Base-by-base conservation (phyloP, 352 stramenopile genomes). In the Thalassiosira mediterranea region DNA sequence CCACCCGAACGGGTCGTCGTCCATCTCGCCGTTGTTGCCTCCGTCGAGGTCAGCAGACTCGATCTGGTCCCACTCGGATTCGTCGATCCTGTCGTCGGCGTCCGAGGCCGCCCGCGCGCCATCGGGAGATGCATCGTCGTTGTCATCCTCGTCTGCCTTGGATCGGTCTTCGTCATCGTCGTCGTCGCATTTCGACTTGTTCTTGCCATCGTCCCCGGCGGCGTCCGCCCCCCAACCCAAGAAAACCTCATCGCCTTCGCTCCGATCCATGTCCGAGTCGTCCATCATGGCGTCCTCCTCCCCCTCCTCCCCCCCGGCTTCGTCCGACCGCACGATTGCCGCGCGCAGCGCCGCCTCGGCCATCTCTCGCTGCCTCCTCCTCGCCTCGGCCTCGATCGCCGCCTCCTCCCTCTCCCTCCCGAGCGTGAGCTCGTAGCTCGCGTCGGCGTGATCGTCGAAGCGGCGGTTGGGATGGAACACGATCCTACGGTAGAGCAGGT, bases 381-480 rank as follows among this genome's bases (percentile, higher is more conserved):
- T 46, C 46, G 74, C 71, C 61, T 77, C 75, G 40, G 78, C 71
- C 42, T 75, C 78, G n/a, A 51, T 26, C 26, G 77, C 56, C 1
- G 58, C 40, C 4, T 28, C 87, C 54, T 92, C 85, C 31, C 77
- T 54, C 29, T 93, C 88, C 25, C 76, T 83, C 15, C 79, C 84
- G 34, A 93, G 69, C n/a, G 76, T 81, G 0, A 86, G 58, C 38
- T 91, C 86, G 65, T 94, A 94, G 40, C 79, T 88, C 17, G 89
- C 83, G 37, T 80, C 51, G 3, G 60, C 64, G 56, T 94, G 89
- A 54, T 84, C 54, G 42, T 87, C 57, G 71, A 92, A 94, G 29
- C 70, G 59, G 53, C 77, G 60, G 67, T 92, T 94, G 23, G 53
- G 61, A 48, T 79, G 74, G 11, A 93, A 72, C 4, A 92, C 19